Evolutionary conservation across 2,329 filamentous ascomycete genomes (phyloP).

Genomic region (Epichloe amarillans): DNA sequence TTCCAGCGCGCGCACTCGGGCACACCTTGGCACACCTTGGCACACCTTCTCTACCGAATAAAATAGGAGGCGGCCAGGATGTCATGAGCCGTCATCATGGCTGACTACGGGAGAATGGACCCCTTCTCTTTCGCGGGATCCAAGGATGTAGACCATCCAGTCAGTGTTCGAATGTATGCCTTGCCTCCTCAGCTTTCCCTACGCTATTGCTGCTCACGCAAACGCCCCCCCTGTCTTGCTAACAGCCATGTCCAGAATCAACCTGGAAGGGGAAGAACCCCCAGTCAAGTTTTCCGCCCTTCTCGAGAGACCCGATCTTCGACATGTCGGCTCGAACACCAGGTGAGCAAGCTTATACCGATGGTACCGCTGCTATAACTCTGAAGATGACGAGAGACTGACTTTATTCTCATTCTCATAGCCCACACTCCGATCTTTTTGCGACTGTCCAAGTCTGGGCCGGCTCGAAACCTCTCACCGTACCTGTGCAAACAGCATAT

Average conservation of each 20-base stretch:
- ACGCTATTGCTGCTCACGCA: neutral
- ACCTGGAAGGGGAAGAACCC: constrained; percentile 33
- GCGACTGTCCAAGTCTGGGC: constrained; percentile 90
- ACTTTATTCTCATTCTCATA: constrained; percentile 21
- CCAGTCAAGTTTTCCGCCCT: constrained; percentile 49
- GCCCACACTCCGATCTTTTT: constrained; percentile 76
- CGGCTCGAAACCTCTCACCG: constrained; percentile 85
- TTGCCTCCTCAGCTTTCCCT: neutral
- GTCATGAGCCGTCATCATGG: constrained; percentile 19
- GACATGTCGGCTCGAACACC: constrained; percentile 76
- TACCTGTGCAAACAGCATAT: constrained; percentile 85
- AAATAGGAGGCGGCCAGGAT: constrained; percentile 9
- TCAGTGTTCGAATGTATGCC: constrained; percentile 51
- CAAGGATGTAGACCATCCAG: constrained; percentile 63
- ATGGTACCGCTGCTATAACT: neutral
- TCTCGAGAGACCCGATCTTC: constrained; percentile 63
- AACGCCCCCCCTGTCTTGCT: constrained; percentile 7
- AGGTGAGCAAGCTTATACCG: constrained; percentile 34
- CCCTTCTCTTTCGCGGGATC: constrained; percentile 92
- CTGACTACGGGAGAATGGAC: constrained; percentile 55
- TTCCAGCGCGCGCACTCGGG: neutral
- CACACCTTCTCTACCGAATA: neutral
- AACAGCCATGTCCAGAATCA: constrained; percentile 25
- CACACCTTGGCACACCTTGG: neutral
- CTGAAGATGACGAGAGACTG: constrained; percentile 7